These are phyloP conservation scores for Lachancea mirantina DNA, from an alignment of 805 yeast genomes.

Conservation along the genomic window DNA sequence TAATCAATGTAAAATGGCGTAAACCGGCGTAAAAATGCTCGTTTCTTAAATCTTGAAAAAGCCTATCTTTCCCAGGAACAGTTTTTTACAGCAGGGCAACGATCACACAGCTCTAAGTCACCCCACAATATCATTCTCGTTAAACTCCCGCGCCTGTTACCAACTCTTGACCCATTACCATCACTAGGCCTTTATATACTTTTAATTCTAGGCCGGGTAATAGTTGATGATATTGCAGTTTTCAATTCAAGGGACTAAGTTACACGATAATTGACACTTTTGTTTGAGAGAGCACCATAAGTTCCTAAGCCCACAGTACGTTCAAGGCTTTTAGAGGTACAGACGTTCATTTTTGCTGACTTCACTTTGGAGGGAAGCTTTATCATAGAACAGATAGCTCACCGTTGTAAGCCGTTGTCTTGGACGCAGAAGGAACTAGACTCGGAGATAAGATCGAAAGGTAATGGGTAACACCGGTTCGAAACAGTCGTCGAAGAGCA, in stretches of 20 bases:
- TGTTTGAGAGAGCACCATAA: background rate
- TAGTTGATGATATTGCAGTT: no score
- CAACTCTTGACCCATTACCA: no score
- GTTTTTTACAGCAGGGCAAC: no score
- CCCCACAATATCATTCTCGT: no score
- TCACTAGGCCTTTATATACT: no score
- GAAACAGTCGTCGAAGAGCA: constrained; percentile 26
- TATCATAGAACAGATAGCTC: background rate
- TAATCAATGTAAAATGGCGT: no score
- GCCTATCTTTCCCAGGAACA: no score
- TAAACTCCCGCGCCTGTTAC: no score
- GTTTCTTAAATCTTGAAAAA: no score
- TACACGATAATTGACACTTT: no score
- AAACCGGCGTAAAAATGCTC: no score
- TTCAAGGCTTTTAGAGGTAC: background rate
- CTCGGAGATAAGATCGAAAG: background rate
- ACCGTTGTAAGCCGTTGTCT: background rate
- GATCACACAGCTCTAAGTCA: no score
- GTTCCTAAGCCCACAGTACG: background rate
- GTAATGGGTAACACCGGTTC: constrained; percentile 50
- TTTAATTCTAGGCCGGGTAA: constrained; percentile 1
- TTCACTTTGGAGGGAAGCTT: background rate
- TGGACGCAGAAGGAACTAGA: background rate
- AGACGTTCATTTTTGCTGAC: background rate
- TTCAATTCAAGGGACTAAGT: constrained; percentile 1